Evolutionary conservation across 164 flowering plant genomes (phyloP).

Genomic region (Piper betle): DNA sequence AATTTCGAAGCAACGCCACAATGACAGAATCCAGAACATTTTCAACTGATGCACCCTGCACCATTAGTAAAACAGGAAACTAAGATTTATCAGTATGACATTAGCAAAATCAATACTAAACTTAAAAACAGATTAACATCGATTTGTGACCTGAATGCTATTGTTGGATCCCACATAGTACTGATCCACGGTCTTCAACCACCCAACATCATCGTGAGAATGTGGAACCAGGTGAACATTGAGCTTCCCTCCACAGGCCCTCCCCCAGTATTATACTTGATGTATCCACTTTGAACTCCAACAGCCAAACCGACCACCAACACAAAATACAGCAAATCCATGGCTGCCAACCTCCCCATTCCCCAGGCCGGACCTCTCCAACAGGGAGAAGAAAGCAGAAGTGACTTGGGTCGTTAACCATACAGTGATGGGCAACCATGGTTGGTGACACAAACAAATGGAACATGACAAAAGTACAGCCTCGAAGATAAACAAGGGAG

Average conservation of each 20-base stretch:
- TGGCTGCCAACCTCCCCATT: not conserved
- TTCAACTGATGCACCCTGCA: slow-evolving; percentile 67
- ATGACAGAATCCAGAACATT: slow-evolving; percentile 72
- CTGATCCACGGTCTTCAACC: slow-evolving; percentile 92
- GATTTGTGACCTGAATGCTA: slow-evolving; percentile 48
- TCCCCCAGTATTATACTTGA: slow-evolving; percentile 41
- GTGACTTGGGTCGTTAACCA: no score
- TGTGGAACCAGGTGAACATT: slow-evolving; percentile 89
- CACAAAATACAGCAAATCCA: not conserved
- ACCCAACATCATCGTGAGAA: slow-evolving; percentile 84
- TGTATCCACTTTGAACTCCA: slow-evolving; percentile 1
- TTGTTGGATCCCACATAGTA: slow-evolving; percentile 78
- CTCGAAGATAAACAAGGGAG: no score
- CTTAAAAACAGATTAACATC: not conserved
- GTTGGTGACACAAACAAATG: no score
- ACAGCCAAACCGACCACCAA: not conserved
- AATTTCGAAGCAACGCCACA: slow-evolving; percentile 39
- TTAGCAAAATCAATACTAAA: not conserved
- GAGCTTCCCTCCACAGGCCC: slow-evolving; percentile 42
- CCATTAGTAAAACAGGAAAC: not conserved
- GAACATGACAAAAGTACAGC: no score
- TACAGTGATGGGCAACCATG: no score
- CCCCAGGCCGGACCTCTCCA: not conserved
- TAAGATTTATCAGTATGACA: not conserved
- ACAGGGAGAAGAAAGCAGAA: no score